phyloP scores from a whole-genome alignment of 2,329 filamentous ascomycete genomes.

The Calonectria honghensis region DNA sequence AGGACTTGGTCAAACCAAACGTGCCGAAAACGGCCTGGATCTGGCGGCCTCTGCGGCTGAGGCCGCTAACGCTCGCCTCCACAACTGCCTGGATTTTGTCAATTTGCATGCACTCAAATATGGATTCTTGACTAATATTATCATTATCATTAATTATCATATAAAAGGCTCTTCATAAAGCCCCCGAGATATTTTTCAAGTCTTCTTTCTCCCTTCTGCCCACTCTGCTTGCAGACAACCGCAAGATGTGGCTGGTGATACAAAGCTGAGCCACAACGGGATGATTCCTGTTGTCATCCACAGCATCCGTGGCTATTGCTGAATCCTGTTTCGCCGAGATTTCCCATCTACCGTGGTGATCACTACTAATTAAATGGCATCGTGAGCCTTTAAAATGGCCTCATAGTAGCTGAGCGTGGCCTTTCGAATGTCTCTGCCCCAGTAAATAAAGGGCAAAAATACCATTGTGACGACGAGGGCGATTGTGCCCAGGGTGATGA shows the following conservation, averaged over 20 bases:
- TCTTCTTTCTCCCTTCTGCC: background rate
- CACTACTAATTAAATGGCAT: background rate
- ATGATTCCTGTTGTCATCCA: background rate
- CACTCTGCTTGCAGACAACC: background rate
- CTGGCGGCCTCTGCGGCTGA: too few species aligned
- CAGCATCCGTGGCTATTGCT: background rate
- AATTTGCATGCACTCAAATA: background rate
- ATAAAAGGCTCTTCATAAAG: background rate
- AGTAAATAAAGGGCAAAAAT: background rate
- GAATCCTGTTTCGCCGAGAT: background rate
- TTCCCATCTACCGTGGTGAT: background rate
- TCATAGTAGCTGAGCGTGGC: background rate
- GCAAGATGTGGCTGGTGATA: background rate
- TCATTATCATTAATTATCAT: background rate
- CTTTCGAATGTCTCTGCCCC: background rate
- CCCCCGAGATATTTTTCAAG: background rate
- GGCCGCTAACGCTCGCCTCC: background rate
- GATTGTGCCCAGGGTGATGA: background rate
- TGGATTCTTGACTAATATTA: background rate
- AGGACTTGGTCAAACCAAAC: background rate
- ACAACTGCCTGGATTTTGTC: background rate
- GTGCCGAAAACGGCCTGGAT: background rate
- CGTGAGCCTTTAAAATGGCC: background rate
- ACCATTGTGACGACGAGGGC: background rate
- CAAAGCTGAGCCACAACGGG: background rate